Base-by-base conservation (phyloP, 164 flowering plant species). In the Vitis amurensis region DNA sequence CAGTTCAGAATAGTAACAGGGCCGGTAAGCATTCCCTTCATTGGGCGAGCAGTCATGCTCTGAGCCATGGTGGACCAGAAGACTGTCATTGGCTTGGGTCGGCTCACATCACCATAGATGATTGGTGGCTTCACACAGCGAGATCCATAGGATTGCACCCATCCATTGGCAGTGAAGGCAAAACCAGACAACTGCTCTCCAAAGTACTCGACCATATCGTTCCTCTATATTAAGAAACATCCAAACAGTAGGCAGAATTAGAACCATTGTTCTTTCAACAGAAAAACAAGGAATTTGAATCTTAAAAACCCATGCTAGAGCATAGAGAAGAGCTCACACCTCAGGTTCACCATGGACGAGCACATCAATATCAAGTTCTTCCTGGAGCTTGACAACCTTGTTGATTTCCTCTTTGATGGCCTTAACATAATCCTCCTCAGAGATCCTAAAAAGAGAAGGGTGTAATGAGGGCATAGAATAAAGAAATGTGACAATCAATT, bases 1-100 rank as follows among this genome's bases (percentile, higher is more conserved):
- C 93, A 89, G 84, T 87, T 87, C 50, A 89, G 80, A 70, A 89
- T 89, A 68, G 93, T 89, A 59, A 89, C 93, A 9, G 93, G 93
- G 56, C 91, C 93, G 4, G 93, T 89, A 62, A 89, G 91, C 93
- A 89, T 87, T 68, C 93, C 93, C 83, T 89, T 89, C 91, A 89
- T 86, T 61, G 91, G 93, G 53, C 88, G 89, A 3, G 70, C 3
- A 48, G 93, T 89, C 85, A 89, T 80, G 78, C 89, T 86, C 81
- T 89, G 93, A 13, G 91, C 91, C 23, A 66, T 68, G 10, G 88
- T 74, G 14, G 93, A 89, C 93, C 93, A 89, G 84, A 87, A 86
- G 64, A 89, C 89, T 3, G 93, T 89, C 89, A 89, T 89, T 51
- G 93, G 68, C 69, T 83, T 83, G 59, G 93, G 93, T 50, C 93